Evolutionary conservation across 2,329 filamentous ascomycete genomes (phyloP), one percentile per base, ranked within the genome.

Genomic region (Fusarium euwallaceae): DNA sequence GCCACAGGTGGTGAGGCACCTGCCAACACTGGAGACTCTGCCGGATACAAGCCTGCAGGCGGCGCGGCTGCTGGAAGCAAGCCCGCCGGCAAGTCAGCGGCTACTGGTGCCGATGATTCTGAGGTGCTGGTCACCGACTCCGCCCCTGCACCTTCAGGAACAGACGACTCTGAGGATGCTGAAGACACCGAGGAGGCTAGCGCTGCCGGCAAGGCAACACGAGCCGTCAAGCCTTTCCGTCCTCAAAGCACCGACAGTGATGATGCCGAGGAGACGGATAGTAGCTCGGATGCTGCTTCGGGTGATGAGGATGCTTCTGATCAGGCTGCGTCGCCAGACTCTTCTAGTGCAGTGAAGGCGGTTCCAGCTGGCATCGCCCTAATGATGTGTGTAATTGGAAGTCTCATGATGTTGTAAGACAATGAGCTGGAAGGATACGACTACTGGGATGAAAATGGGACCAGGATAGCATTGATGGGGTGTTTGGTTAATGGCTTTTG

Each of bases 101-200:
- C 66, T 3, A 43, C 63, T 1, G 36, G 32, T 4, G 59, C 70
- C 1, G 51, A 29, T 1, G 53, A 70, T 2, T 16, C 48, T 6
- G 70, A 76, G 32, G 60, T 66, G 22, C 64, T 75, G 17, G 51
- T 29, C 24, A 76, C 73, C 20, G 73, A 75, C 29, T 71, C 70
- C 17, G 51, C 58, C 2, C 36, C 65, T 14, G 65, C 63, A 0
- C 73, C 73, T 2, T 64, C 70, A 6, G 34, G 56, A 11, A 61
- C 64, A 1, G 39, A n/a, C 6, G 56, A 59, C 5, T 4, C 55
- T 9, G 56, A 27, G 1, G 48, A 60, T 6, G 22, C 65, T 1
- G 51, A 45, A 11, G 53, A 41, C 2, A 34, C 67, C 3, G 56
- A 20, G 10, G 56, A 59, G 22, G 34, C 16, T 0, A 58, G 51